Evolutionary conservation across 108 stramenopile species (phyloP), one percentile per base, ranked within the genome.

Genomic region (Cyclotella distinguenda): DNA sequence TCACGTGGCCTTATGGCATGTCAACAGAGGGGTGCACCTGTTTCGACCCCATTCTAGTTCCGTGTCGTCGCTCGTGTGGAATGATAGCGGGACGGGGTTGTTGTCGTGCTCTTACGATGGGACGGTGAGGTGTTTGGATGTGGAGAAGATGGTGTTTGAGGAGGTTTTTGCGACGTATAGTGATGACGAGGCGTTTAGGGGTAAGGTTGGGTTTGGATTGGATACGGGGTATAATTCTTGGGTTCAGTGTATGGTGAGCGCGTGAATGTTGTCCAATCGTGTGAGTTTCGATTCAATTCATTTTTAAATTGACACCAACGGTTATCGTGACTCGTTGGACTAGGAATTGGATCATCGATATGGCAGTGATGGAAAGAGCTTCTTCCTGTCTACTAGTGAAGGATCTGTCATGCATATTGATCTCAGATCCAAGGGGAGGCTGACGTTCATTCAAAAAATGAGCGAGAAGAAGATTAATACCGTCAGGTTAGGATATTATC

Each of bases 391-490:
- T 9, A 91, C 90, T 11, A 88, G 85, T 23, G 60, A 75, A 19
- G 93, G 93, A 10, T 75, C 49, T 38, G 88, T 82, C 31, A 68
- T 87, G 62, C 88, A 93, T 68, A 50, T 91, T 18, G 88, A 91
- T 51, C 59, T 86, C 16, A 72, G 92, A 19, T 46, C 61, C 13
- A 75, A 79, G 36, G 77, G 72, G 15, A 66, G 70, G 23, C 55
- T 91, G 0, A 86, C 87, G 0, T 94, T 86, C 42, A 51, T 90
- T 51, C 62, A 69, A 61, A 33, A 52, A 7, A 42, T 89, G 45
- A 87, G 84, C 60, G 83, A 84, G 36, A 89, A 82, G 67, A 94
- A 94, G 64, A 84, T 94, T 60, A 93, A 94, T 60, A 86, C 80
- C 4, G 45, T 94, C 32, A 88, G 86, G 89, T 90, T 60, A 70